Percentiles rank a stretch among this genome's conserved stretches.
phyloP scores from a whole-genome alignment of 768 basidiomycete genomes.

The Amanita molliuscula region DNA sequence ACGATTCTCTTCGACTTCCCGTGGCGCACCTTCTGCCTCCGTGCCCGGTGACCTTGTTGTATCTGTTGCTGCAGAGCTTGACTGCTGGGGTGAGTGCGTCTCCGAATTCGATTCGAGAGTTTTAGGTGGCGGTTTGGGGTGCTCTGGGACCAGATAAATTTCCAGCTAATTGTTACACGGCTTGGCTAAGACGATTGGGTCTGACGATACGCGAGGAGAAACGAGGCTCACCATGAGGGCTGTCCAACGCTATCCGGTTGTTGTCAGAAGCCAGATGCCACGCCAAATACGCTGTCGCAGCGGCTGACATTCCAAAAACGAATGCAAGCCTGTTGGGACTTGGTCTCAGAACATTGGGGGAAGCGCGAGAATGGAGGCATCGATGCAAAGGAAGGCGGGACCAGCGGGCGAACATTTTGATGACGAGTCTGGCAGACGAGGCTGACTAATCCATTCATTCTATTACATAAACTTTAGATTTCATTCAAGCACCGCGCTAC shows the following conservation, averaged over 20 bases:
- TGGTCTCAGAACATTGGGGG: constrained; percentile 12
- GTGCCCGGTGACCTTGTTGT: neutral
- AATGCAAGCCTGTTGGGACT: constrained; percentile 19
- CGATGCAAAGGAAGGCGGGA: constrained; percentile 43
- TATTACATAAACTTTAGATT: too few species aligned
- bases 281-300: constrained; percentile 34
- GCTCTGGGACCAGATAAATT: neutral
- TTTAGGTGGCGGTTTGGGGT: neutral
- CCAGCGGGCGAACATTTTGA: constrained; percentile 42
- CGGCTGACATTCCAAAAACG: constrained; percentile 33
- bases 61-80: neutral
- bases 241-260: constrained; percentile 39
- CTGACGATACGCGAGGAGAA: neutral
- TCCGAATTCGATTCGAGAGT: neutral
- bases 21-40: neutral
- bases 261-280: constrained; percentile 34
- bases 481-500: constrained; percentile 62
- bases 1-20: constrained; percentile 10
- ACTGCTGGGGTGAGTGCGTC: neutral
- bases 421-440: neutral
- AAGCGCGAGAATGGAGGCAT: constrained; percentile 35
- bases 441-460: too few species aligned
- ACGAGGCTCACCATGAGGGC: constrained; percentile 17
- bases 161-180: constrained; percentile 1
- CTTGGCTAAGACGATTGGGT: constrained; percentile 5